phyloP scores from a whole-genome alignment of 345 rosid species.

The Brassica cretica region DNA sequence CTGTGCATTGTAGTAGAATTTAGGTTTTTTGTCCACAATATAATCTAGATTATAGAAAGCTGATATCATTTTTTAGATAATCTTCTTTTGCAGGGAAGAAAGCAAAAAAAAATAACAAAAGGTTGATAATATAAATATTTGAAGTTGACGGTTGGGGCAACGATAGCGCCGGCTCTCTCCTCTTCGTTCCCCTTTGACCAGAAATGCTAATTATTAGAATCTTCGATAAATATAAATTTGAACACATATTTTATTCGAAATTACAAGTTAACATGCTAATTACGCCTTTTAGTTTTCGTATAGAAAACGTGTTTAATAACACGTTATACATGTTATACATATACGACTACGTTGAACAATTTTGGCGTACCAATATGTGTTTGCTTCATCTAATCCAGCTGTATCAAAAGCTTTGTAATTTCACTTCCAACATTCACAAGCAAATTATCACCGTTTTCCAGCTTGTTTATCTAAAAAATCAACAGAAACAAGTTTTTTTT shows the following conservation, averaged over 20 bases:
- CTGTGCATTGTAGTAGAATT: not conserved
- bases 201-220: not conserved
- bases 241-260: not conserved
- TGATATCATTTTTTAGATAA: not conserved
- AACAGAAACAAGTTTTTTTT: not conserved
- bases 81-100: not conserved
- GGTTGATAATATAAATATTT: not conserved
- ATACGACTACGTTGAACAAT: constrained; percentile 22
- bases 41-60: not conserved
- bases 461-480: constrained; percentile 7
- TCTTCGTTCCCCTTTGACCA: not conserved
- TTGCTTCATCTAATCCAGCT: constrained; percentile 37
- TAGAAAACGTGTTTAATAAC: constrained; percentile 37
- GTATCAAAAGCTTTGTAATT: constrained; percentile 9
- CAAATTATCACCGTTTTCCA: constrained; percentile 27
- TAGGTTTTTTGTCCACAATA: not conserved
- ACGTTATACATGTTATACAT: constrained; percentile 25
- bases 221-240: not conserved
- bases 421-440: constrained; percentile 24
- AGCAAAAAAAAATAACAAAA: not conserved
- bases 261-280: constrained; percentile 11
- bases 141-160: not conserved
- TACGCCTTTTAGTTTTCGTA: not conserved
- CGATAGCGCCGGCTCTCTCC: not conserved
- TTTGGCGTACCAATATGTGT: constrained; percentile 30